Conservation (phyloP, 176 grass and related monocot genomes). For the Phoenix dactylifera region DNA sequence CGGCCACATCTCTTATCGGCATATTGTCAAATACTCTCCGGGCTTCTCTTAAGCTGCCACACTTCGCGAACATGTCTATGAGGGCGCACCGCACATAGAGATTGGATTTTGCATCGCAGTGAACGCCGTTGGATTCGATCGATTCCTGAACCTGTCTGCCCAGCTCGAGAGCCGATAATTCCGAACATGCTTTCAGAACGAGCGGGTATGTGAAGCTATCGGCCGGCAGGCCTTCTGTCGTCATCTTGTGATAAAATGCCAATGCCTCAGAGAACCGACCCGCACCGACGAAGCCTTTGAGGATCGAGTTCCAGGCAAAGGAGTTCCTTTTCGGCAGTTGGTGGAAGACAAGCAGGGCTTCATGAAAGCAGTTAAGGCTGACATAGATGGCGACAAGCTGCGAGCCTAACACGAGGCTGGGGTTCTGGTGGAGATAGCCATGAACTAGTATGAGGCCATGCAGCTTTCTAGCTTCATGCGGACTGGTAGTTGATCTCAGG, state of each 20-base stretch:
- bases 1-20: slow-evolving; percentile 26
- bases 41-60: slow-evolving; percentile 37
- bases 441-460: slow-evolving; percentile 29
- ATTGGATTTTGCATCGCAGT: slow-evolving; percentile 2
- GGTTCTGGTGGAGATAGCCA: slow-evolving; percentile 15
- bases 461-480: slow-evolving; percentile 4
- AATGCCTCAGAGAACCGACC: slow-evolving; percentile 29
- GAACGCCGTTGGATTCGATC: neutral
- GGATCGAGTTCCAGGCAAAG: slow-evolving; percentile 47
- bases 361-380: neutral
- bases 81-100: slow-evolving; percentile 46
- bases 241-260: slow-evolving; percentile 24
- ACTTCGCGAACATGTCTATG: slow-evolving; percentile 53
- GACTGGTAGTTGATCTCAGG: slow-evolving; percentile 15
- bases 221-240: neutral
- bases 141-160: slow-evolving; percentile 18
- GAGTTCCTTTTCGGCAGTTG: slow-evolving; percentile 36
- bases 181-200: slow-evolving; percentile 42
- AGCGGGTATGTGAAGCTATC: slow-evolving; percentile 45
- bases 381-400: slow-evolving; percentile 45
- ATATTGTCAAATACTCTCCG: slow-evolving; percentile 43
- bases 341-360: slow-evolving; percentile 32
- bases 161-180: slow-evolving; percentile 26
- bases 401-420: slow-evolving; percentile 12
- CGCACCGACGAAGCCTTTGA: slow-evolving; percentile 31